phyloP scores from a whole-genome alignment of 176 grass and related monocot genomes.

The Oryza australiensis region DNA sequence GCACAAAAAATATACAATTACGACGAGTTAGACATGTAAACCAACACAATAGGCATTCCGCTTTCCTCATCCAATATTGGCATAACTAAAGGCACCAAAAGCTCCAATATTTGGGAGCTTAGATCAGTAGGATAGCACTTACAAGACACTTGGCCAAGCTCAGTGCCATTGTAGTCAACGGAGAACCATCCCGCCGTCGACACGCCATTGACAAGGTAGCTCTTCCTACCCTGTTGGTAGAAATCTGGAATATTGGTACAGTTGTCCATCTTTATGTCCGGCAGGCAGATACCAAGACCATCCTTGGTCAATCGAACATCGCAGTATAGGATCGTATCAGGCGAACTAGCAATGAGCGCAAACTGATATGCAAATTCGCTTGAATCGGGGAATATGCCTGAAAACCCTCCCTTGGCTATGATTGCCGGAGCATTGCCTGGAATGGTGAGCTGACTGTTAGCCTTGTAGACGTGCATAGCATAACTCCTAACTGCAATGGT shows the following conservation, averaged over 20 bases:
- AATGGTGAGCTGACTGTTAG: constrained; percentile 17
- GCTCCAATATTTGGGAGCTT: background rate
- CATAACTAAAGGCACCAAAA: background rate
- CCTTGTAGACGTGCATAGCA: background rate
- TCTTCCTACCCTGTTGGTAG: constrained; percentile 35
- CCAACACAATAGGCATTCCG: background rate
- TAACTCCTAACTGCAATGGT: background rate
- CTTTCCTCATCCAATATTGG: background rate
- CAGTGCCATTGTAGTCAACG: constrained; percentile 62
- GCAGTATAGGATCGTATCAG: constrained; percentile 59
- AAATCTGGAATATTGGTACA: constrained; percentile 58
- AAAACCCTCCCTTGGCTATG: constrained; percentile 83
- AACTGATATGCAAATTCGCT: constrained; percentile 55
- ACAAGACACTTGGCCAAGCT: constrained; percentile 51
- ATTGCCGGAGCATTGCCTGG: constrained; percentile 68
- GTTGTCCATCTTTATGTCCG: constrained; percentile 67
- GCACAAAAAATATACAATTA: constrained; percentile 21
- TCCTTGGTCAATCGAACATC: constrained; percentile 83
- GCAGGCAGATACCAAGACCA: constrained; percentile 68
- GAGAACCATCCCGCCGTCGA: constrained; percentile 63
- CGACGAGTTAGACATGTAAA: constrained; percentile 25
- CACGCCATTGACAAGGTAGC: constrained; percentile 65
- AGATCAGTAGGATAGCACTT: constrained; percentile 34
- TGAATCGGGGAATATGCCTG: constrained; percentile 83
- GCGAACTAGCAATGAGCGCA: constrained; percentile 37